Evolutionary conservation across 306 rosid species (phyloP).

Genomic region (Trifolium pratense): DNA sequence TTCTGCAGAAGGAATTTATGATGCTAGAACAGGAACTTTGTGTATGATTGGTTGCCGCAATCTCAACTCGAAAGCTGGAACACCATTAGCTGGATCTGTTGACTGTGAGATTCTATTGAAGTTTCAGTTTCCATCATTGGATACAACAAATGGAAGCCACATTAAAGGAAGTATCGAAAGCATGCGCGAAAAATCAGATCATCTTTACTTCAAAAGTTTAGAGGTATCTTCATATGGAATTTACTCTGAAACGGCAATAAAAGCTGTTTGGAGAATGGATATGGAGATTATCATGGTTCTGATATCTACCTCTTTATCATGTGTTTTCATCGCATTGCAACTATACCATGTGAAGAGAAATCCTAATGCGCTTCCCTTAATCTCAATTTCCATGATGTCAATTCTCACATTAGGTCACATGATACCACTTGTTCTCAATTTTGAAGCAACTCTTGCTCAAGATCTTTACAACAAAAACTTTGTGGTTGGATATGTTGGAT

Average conservation of each 20-base stretch:
- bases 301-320: slow-evolving; percentile 61
- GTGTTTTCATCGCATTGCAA: slow-evolving; percentile 58
- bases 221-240: slow-evolving; percentile 42
- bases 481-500: slow-evolving; percentile 45
- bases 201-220: slow-evolving; percentile 54
- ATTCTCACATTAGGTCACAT: slow-evolving; percentile 54
- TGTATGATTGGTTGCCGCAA: slow-evolving; percentile 76
- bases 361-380: slow-evolving; percentile 57
- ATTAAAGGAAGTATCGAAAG: slow-evolving; percentile 62
- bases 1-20: slow-evolving; percentile 68
- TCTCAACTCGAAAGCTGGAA: slow-evolving; percentile 14
- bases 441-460: slow-evolving; percentile 57
- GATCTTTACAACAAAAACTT: slow-evolving; percentile 29
- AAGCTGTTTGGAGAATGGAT: slow-evolving; percentile 58
- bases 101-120: slow-evolving; percentile 65
- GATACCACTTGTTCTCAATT: slow-evolving; percentile 65
- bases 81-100: slow-evolving; percentile 20
- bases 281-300: slow-evolving; percentile 61
- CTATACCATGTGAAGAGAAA: slow-evolving; percentile 60
- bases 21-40: slow-evolving; percentile 59
- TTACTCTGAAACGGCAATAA: neutral
- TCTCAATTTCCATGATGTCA: slow-evolving; percentile 60
- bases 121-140: slow-evolving; percentile 54
- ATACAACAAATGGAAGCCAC: slow-evolving; percentile 4
- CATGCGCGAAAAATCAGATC: slow-evolving; percentile 48